A percentile compares a stretch with the other conserved stretches of the same genome.
These are phyloP conservation scores for Cymbidium sinense DNA, from an alignment of 106 monocot species.

Conservation along the genomic window DNA sequence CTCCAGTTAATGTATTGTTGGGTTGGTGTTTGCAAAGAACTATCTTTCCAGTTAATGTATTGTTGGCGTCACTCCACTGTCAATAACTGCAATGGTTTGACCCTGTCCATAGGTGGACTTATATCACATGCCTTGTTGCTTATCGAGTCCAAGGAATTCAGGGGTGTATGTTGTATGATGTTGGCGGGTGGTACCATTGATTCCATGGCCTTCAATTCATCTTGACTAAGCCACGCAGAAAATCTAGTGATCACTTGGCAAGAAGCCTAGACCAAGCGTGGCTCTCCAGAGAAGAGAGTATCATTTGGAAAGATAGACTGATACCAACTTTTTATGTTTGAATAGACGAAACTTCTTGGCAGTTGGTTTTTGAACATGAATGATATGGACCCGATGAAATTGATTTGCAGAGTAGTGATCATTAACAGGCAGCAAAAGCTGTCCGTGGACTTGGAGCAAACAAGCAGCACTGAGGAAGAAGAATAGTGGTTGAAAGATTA, in stretches of 20 bases:
- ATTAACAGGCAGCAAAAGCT: background rate
- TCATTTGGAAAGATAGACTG: background rate
- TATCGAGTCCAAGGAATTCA: constrained; percentile 19
- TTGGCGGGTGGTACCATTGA: background rate
- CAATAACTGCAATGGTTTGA: constrained; percentile 18
- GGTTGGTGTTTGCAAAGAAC: background rate
- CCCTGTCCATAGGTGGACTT: background rate
- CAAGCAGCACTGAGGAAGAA: background rate
- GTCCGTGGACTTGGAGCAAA: background rate
- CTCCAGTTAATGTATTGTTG: background rate
- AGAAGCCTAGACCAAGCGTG: constrained; percentile 16
- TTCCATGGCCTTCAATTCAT: background rate
- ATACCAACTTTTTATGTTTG: background rate
- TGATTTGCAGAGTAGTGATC: background rate
- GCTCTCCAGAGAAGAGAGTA: constrained; percentile 1
- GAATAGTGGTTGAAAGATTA: background rate
- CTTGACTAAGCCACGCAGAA: constrained; percentile 5
- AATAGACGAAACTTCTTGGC: background rate
- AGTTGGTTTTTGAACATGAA: background rate
- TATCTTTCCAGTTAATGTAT: constrained; percentile 25
- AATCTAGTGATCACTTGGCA: constrained; percentile 15
- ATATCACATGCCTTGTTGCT: background rate
- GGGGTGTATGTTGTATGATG: constrained; percentile 24
- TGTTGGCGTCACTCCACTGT: constrained; percentile 16
- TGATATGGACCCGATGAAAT: background rate